Percentiles rank a stretch among this genome's conserved stretches.
Conservation (phyloP, 108 stramenopile species). For the Tribonema minus region DNA sequence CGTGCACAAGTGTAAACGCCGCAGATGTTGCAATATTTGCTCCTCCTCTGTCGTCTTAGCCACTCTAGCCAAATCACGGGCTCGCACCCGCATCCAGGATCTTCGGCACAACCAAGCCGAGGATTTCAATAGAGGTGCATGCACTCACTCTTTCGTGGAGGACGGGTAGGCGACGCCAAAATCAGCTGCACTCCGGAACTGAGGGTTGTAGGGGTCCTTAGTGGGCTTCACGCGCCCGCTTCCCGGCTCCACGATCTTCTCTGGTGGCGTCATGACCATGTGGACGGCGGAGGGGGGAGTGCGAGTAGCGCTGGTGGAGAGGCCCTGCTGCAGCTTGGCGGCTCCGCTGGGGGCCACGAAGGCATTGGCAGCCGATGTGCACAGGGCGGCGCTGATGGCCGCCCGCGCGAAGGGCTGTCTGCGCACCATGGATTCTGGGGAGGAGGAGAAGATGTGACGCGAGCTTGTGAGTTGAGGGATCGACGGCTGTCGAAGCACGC, state of each 20-base stretch:
- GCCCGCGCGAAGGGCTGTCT: background rate
- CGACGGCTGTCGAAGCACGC: no score
- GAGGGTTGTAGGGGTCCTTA: conserved; percentile 41
- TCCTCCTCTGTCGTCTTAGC: no score
- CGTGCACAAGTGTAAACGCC: no score
- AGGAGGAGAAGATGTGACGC: background rate
- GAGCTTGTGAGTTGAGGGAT: no score
- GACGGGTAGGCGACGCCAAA: conserved; percentile 43
- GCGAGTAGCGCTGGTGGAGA: background rate
- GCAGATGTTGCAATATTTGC: no score
- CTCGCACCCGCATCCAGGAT: no score
- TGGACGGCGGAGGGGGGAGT: background rate
- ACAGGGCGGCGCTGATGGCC: background rate
- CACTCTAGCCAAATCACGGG: no score
- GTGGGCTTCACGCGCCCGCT: conserved; percentile 36
- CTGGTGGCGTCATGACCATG: conserved; percentile 25
- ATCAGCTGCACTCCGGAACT: conserved; percentile 19
- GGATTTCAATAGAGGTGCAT: no score
- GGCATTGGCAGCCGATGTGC: background rate
- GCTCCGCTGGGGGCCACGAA: background rate
- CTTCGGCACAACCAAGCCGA: no score
- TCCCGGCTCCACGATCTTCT: conserved; percentile 7
- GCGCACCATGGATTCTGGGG: background rate
- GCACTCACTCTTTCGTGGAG: conserved; percentile 38
- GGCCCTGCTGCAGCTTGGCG: background rate